A percentile compares a stretch with the other conserved stretches of the same genome.
These are phyloP conservation scores for Metarhizium robertsii DNA, from an alignment of 2,329 filamentous ascomycete species.

Conservation along the genomic window DNA sequence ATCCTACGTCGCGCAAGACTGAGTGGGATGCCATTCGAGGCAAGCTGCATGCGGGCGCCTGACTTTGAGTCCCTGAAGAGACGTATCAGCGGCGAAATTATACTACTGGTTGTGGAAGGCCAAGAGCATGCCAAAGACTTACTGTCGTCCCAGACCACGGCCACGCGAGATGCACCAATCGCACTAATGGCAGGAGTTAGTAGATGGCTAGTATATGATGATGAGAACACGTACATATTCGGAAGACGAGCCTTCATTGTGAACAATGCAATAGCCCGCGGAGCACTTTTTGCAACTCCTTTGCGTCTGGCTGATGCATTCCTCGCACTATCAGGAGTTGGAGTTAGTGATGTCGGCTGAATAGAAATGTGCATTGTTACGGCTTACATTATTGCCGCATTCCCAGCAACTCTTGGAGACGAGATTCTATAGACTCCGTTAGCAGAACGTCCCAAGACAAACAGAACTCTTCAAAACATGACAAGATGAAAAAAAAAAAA, in stretches of 20 bases:
- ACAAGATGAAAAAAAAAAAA: background rate
- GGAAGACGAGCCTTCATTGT: conserved; percentile 73
- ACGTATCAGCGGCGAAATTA: background rate
- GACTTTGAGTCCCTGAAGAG: conserved; percentile 3
- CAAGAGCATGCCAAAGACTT: background rate
- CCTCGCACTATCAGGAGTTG: conserved; percentile 48
- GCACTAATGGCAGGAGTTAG: conserved; percentile 30
- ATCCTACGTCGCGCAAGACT: conserved; percentile 6
- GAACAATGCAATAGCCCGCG: conserved; percentile 73
- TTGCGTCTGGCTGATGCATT: conserved; percentile 65
- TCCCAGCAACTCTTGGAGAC: conserved; percentile 73
- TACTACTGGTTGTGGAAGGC: too few relatives aligned
- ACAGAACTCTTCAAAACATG: background rate
- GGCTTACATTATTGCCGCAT: conserved; percentile 67
- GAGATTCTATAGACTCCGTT: conserved; percentile 31
- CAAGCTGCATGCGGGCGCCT: background rate
- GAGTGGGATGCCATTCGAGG: conserved; percentile 1
- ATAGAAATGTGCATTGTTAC: background rate
- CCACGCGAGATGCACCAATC: conserved; percentile 31
- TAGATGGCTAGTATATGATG: background rate
- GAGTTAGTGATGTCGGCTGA: background rate
- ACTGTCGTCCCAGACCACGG: conserved; percentile 22
- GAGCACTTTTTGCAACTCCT: conserved; percentile 62
- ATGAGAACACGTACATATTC: conserved; percentile 35
- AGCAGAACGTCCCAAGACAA: background rate